Evolutionary conservation across 2,329 filamentous ascomycete species (phyloP), one percentile per base, ranked within the genome.

Genomic region (Penicillium sp.): DNA sequence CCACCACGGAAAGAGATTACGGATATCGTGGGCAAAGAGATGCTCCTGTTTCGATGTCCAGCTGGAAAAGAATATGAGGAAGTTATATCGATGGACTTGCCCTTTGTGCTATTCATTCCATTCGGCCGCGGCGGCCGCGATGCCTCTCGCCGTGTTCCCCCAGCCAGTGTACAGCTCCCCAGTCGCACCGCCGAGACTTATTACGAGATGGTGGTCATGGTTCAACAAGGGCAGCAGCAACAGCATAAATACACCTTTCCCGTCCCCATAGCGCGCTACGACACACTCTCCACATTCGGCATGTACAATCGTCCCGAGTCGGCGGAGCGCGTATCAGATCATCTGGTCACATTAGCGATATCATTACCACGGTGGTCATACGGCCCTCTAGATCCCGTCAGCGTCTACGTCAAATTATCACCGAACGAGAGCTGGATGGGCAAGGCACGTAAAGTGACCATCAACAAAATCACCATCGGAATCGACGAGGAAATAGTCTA

Each of bases 401-500:
- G 88, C 49, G 91, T 97, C 44, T 96, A 95, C 70, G 91, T 99
- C 68, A 95, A 95, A 69, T 74, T 99, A 18, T 87, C 87, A 8
- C 93, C 93, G 12, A 97, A 97, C 62, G 84, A 86, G 27, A 89
- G 96, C 68, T 96, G 89, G 88, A 76, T 93, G 69, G 83, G 75
- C 66, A 97, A 96, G 71, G 91, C 92, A 40, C 89, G 86, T 67
- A 88, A 88, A 66, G 91, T 97, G 45, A 92, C 89, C 36, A 95
- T 99, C 64, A 86, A 91, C 65, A 93, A 93, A 65, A 93, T 99
- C 59, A 95, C 90, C 1, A 84, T 97, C 35, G 83, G 84, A 11
- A 95, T 99, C 60, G 93, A 97, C 65, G 93, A 99, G 71, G 92
- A 97, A 67, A 95, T 97, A 51, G 95, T 93, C n/a, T 99, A 88